Conservation (phyloP, 1,284 basidiomycete genomes). For the Boletus mariae region DNA sequence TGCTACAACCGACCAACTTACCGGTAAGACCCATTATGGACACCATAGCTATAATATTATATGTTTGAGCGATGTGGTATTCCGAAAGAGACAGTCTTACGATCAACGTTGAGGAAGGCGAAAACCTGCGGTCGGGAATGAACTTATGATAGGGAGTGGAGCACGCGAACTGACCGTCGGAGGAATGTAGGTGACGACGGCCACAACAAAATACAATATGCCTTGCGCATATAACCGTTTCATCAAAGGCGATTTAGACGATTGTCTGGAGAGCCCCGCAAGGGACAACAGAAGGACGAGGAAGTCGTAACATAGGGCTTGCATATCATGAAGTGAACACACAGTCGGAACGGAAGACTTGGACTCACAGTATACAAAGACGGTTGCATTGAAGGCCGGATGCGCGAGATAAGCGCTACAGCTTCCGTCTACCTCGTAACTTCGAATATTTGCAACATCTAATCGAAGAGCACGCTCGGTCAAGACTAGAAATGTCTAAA, state of each 20-base stretch:
- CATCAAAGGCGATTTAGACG: slow-evolving; percentile 12
- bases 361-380: slow-evolving; percentile 18
- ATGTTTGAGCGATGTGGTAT: background rate
- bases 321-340: background rate
- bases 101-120: background rate
- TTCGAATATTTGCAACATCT: slow-evolving; percentile 7
- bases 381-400: background rate
- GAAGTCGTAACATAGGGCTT: slow-evolving; percentile 21
- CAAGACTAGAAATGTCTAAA: background rate
- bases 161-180: slow-evolving; percentile 8
- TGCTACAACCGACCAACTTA: slow-evolving; percentile 1
- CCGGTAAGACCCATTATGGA: slow-evolving; percentile 4
- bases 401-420: slow-evolving; percentile 5
- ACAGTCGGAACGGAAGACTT: background rate
- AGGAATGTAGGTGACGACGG: slow-evolving; percentile 6
- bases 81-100: background rate
- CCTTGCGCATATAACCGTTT: slow-evolving; percentile 16
- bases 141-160: background rate
- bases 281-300: slow-evolving; percentile 15
- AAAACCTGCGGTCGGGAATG: slow-evolving; percentile 10
- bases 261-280: slow-evolving; percentile 11
- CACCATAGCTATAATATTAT: slow-evolving; percentile 1
- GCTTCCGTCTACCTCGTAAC: background rate
- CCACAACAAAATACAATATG: slow-evolving; percentile 21
- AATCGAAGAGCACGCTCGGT: background rate